These are phyloP conservation scores for Pichia sp. DNA, from an alignment of 1,139 yeast genomes.

Conservation along the genomic window DNA sequence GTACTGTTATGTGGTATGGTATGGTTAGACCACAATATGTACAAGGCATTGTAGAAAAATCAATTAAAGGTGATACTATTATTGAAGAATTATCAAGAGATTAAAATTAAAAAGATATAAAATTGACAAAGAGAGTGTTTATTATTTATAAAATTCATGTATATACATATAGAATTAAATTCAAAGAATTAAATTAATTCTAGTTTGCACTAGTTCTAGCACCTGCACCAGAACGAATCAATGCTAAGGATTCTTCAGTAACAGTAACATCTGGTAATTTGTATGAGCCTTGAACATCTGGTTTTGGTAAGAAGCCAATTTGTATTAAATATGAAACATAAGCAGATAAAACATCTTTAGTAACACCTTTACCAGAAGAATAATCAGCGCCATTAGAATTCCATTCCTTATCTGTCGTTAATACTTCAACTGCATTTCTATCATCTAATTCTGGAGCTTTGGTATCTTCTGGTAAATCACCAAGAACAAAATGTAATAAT, in stretches of 20 bases:
- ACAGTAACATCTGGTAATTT: slow-evolving; percentile 55
- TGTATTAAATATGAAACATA: slow-evolving; percentile 75
- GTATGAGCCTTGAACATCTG: slow-evolving; percentile 38
- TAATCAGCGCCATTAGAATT: slow-evolving; percentile 46
- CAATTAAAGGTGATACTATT: slow-evolving; percentile 42
- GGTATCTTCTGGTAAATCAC: slow-evolving; percentile 82
- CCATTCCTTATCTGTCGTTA: slow-evolving; percentile 54
- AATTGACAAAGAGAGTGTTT: not conserved
- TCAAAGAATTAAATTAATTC: not conserved
- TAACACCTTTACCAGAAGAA: slow-evolving; percentile 69
- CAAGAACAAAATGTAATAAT: slow-evolving; percentile 86
- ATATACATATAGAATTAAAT: not conserved
- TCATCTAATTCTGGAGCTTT: slow-evolving; percentile 96
- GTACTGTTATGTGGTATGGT: slow-evolving; percentile 63
- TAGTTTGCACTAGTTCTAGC: slow-evolving; percentile 64
- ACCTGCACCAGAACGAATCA: slow-evolving; percentile 79
- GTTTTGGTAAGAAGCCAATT: slow-evolving; percentile 70
- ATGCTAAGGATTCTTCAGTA: slow-evolving; percentile 51
- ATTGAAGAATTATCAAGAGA: slow-evolving; percentile 54
- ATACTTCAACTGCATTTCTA: slow-evolving; percentile 60
- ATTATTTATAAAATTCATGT: not conserved
- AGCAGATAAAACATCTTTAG: slow-evolving; percentile 56
- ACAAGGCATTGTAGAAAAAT: slow-evolving; percentile 57
- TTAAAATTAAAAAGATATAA: no score
- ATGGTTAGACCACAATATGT: slow-evolving; percentile 58